These are phyloP conservation scores for Powellomyces hirtus DNA, from an alignment of 192 early-diverging fungal species.

Conservation along the genomic window DNA sequence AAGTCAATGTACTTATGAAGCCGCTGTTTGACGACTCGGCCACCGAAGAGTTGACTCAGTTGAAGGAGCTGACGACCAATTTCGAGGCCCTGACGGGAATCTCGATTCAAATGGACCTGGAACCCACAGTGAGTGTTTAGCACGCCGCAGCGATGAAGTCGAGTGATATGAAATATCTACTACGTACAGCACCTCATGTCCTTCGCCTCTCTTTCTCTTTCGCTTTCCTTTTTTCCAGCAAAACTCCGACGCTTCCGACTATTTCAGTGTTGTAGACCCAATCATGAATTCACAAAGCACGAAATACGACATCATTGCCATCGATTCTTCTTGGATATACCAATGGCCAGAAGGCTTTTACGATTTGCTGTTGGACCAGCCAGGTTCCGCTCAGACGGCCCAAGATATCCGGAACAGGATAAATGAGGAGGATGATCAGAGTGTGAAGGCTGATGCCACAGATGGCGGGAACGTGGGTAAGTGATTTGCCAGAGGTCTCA, in stretches of 20 bases:
- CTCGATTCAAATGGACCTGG: conserved; percentile 1
- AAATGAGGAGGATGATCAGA: not conserved
- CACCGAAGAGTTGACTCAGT: conserved; percentile 6
- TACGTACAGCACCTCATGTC: not conserved
- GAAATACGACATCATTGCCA: conserved; percentile 15
- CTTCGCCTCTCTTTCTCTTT: not conserved
- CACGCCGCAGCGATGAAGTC: not conserved
- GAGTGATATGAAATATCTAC: no score
- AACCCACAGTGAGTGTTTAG: not conserved
- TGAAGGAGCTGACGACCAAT: not conserved
- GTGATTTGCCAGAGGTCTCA: no score
- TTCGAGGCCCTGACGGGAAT: conserved; percentile 16
- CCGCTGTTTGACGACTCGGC: conserved; percentile 22
- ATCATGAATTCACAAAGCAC: not conserved
- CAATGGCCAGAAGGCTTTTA: conserved; percentile 16
- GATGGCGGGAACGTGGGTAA: no score
- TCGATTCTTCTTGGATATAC: conserved; percentile 21
- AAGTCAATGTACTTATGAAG: conserved; percentile 16
- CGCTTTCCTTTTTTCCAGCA: not conserved
- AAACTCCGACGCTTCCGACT: conserved; percentile 2
- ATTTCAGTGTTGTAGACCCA: not conserved
- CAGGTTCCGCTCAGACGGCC: not conserved
- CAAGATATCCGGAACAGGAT: not conserved
- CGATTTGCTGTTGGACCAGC: not conserved
- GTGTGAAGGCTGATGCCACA: no score